Evolutionary conservation across 345 rosid genomes (phyloP), one percentile per base, ranked within the genome.

Genomic region (Durio zibethinus): DNA sequence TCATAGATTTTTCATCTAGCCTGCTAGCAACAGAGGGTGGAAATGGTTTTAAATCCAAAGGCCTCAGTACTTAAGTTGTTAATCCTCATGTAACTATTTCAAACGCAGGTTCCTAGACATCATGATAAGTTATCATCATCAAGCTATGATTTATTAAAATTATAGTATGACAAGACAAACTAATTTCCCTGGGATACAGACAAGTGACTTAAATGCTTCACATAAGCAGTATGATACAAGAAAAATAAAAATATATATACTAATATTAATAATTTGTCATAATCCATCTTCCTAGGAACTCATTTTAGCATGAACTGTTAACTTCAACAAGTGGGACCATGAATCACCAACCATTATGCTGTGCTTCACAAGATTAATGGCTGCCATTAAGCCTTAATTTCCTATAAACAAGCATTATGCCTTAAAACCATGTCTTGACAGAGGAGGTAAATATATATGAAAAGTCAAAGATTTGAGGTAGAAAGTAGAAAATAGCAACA

Each of bases 401-500:
- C 45, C 25, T 8, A 43, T 1, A 10, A 43, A 43, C 1, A 43
- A 43, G 9, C 48, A 10, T 43, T 11, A 10, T 11, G 29, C 60
- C 60, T n/a, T 9, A n/a, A n/a, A 54, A n/a, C 25, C 23, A 53
- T 53, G 59, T 53, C 25, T n/a, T 20, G 59, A 48, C 7, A 2
- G 25, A 53, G 59, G 59, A n/a, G 10, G 59, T 53, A 20, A 21
- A 53, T n/a, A 53, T 8, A 18, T 7, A 53, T n/a, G 6, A 67
- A 67, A 65, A 43, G 45, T 25, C 12, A 25, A 43, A 43, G 35
- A 21, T 25, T 43, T 25, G 73, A 42, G 35, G 72, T 35, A 67
- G 72, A 68, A 23, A 42, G 20, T 14, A 67, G n/a, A 74, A 36
- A 57, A 36, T 54, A 52, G 25, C 40, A 53, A 68, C 66, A 76